Conservation (phyloP, 345 rosid species). For the Schrenkiella parvula region DNA sequence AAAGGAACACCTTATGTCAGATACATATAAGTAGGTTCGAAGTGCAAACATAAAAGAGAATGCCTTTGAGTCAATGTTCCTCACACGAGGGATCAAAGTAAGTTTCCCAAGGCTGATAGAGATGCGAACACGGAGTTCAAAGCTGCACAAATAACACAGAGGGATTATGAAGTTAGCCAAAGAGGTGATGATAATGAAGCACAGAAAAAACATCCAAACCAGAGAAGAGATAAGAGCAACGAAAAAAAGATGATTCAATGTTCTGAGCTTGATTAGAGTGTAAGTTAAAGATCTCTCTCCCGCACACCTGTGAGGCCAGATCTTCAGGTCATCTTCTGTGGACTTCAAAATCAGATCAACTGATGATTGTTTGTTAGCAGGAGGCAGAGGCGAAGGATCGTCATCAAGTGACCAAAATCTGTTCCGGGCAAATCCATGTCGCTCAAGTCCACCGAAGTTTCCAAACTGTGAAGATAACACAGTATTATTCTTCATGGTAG, state of each 20-base stretch:
- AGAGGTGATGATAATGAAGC: not conserved
- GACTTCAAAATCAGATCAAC: conserved; percentile 79
- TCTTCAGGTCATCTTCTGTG: conserved; percentile 71
- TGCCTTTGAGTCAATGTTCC: conserved; percentile 76
- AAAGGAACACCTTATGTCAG: conserved; percentile 77
- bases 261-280: not conserved
- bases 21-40: conserved; percentile 73
- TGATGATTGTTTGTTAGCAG: conserved; percentile 59
- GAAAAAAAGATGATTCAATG: not conserved
- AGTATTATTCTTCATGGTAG: not conserved
- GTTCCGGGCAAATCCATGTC: conserved; percentile 85
- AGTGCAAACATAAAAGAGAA: conserved; percentile 77
- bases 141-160: conserved; percentile 44
- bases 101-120: conserved; percentile 75
- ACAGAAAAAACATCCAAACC: not conserved
- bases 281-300: conserved; percentile 4
- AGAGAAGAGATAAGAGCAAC: not conserved
- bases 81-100: conserved; percentile 85
- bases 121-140: conserved; percentile 82
- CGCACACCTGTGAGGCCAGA: conserved; percentile 80
- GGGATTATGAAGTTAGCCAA: conserved; percentile 8
- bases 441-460: conserved; percentile 71
- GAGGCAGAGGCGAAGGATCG: conserved; percentile 85
- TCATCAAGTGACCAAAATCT: conserved; percentile 70
- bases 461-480: conserved; percentile 54